A percentile compares a stretch with the other conserved stretches of the same genome.
phyloP scores from a whole-genome alignment of 2,329 filamentous ascomycete species.

The Cadophora sp. region DNA sequence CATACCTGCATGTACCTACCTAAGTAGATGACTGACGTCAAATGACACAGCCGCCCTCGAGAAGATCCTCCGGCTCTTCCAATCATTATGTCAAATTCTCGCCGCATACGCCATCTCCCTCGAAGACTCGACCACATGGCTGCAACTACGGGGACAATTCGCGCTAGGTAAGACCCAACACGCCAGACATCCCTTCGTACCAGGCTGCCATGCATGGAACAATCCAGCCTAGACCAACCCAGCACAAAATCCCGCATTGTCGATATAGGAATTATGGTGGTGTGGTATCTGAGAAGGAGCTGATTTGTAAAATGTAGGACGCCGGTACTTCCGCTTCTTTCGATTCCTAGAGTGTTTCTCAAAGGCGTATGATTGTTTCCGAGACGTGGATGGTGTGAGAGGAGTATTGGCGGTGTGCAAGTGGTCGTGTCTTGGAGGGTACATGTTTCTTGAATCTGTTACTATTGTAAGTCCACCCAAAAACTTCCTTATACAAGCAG shows the following conservation, averaged over 20 bases:
- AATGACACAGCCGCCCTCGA: slow-evolving; percentile 61
- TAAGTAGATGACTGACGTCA: not conserved
- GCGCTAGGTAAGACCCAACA: slow-evolving; percentile 48
- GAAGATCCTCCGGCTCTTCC: slow-evolving; percentile 64
- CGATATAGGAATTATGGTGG: too few species aligned
- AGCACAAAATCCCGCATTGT: not conserved
- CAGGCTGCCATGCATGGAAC: not conserved
- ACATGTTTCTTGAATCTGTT: slow-evolving; percentile 69
- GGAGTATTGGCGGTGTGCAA: slow-evolving; percentile 50
- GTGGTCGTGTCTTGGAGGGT: slow-evolving; percentile 68
- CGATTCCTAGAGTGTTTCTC: slow-evolving; percentile 69
- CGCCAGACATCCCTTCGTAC: not conserved
- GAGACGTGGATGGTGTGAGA: not conserved
- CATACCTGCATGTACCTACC: not conserved
- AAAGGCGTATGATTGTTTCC: slow-evolving; percentile 54
- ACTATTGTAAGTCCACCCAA: slow-evolving; percentile 60
- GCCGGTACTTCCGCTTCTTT: slow-evolving; percentile 72
- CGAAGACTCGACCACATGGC: slow-evolving; percentile 45
- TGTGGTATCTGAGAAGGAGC: not conserved
- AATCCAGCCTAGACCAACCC: too few species aligned
- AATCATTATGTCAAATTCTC: slow-evolving; percentile 58
- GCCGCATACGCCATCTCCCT: slow-evolving; percentile 53
- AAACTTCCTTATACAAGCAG: slow-evolving; percentile 4
- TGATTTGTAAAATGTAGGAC: slow-evolving; percentile 45
- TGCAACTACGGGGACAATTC: slow-evolving; percentile 49